Evolutionary conservation across 116 monocot species (phyloP), one percentile per base, ranked within the genome.

Genomic region (Dioscorea cayenensis): DNA sequence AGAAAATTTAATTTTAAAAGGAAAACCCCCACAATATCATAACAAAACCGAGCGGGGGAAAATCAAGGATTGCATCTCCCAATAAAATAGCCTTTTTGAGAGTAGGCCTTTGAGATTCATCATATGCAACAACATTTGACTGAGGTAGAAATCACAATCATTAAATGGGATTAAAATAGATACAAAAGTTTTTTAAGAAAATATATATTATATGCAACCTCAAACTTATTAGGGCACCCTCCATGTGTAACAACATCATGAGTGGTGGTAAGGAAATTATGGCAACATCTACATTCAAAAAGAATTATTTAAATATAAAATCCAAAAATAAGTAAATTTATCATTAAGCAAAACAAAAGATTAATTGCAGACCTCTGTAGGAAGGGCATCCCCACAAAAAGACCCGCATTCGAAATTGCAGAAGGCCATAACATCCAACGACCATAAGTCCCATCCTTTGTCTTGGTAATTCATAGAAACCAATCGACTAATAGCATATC

Each of bases 221-320:
- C 90, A 86, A 99, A 99, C 72, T 86, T 91, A 70, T 77, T 70
- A 1, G 97, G 89, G 19, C 77, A 35, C 11, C 76, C 76, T 65
- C 81, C 75, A 70, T 83, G 78, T n/a, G 84, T n/a, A 58, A 99
- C 83, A 1, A 81, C 82, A 69, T 99, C 82, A 81, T 99, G 91
- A 4, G 85, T 99, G 20, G 94, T n/a, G 97, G 36, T 90, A 78
- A 28, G 91, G 97, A 82, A 93, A 99, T 64, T 84, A 84, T 2
- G 94, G 91, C 36, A 99, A 75, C 71, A 76, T 80, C 97, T 97
- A 71, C 71, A 83, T 21, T 8, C 74, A 21, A 69, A 63, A 74
- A 49, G 9, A 72, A 16, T 22, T 61, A 20, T 22, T 22, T 5
- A 61, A 25, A 61, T 6, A n/a, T 1, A 58, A 14, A 58, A 50